A percentile compares a stretch with the other conserved stretches of the same genome.
Conservation (phyloP, 2,329 filamentous ascomycete species). For the Lecanosticta acicola region DNA sequence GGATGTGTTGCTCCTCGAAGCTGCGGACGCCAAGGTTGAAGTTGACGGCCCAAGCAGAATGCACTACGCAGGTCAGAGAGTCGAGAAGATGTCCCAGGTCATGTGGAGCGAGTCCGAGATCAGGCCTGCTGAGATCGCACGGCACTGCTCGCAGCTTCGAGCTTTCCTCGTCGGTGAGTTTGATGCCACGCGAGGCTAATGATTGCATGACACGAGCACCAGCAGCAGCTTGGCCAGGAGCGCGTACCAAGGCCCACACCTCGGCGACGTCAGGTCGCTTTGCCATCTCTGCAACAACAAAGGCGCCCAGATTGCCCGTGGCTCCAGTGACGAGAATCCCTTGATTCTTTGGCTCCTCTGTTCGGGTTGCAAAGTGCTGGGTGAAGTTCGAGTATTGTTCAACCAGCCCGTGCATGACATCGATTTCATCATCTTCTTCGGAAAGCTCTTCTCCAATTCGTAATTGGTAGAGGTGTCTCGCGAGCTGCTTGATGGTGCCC, state of each 20-base stretch:
- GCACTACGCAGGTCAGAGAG: conserved; percentile 29
- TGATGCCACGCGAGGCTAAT: conserved; percentile 35
- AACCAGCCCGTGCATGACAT: conserved; percentile 45
- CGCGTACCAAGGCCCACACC: conserved; percentile 51
- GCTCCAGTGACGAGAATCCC: conserved; percentile 53
- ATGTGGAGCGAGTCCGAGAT: conserved; percentile 24
- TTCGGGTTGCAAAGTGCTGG: conserved; percentile 18
- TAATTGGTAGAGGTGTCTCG: conserved; percentile 42
- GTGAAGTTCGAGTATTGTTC: conserved; percentile 40
- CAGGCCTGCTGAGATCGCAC: conserved; percentile 23
- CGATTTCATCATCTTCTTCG: conserved; percentile 33
- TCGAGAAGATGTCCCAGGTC: conserved; percentile 21
- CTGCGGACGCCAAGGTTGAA: conserved; percentile 34
- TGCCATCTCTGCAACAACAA: conserved; percentile 44
- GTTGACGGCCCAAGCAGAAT: conserved; percentile 38
- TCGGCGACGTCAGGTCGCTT: conserved; percentile 28
- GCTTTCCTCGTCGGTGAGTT: conserved; percentile 24
- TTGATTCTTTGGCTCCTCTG: conserved; percentile 10
- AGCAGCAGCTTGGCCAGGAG: conserved; percentile 33
- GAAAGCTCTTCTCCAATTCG: conserved; percentile 34
- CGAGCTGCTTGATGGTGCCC: conserved; percentile 45
- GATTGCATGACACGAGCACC: conserved; percentile 34
- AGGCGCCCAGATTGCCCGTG: conserved; percentile 60
- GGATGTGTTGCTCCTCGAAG: conserved; percentile 30
- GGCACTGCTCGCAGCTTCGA: conserved; percentile 22